Evolutionary conservation across 2,329 filamentous ascomycete genomes (phyloP).

Genomic region (Thermomyces lanuginosus): DNA sequence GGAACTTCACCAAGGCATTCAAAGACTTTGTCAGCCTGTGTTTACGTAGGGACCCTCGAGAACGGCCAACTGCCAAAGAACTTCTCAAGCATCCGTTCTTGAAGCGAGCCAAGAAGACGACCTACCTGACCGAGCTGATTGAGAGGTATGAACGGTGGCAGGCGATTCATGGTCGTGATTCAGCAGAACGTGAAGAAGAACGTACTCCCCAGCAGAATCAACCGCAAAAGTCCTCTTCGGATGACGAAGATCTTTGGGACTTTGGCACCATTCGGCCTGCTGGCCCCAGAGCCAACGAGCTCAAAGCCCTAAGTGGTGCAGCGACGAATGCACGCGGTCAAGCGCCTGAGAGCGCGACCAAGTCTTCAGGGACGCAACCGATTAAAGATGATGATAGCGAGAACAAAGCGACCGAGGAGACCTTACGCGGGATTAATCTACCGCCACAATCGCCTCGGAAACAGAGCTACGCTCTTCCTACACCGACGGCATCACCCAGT

Average conservation of each 20-base stretch:
- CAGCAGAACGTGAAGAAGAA: slow-evolving; percentile 49
- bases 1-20: slow-evolving; percentile 65
- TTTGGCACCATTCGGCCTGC: slow-evolving; percentile 86
- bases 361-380: no score
- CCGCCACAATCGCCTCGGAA: slow-evolving; percentile 44
- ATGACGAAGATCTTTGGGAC: slow-evolving; percentile 88
- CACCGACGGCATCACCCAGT: slow-evolving; percentile 34
- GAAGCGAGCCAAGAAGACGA: slow-evolving; percentile 79
- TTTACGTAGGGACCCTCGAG: slow-evolving; percentile 72
- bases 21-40: slow-evolving; percentile 76
- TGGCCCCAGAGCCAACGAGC: slow-evolving; percentile 43
- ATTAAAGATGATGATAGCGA: slow-evolving; percentile 16
- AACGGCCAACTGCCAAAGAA: slow-evolving; percentile 73
- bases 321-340: slow-evolving; percentile 59
- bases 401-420: slow-evolving; percentile 13
- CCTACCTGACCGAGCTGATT: slow-evolving; percentile 91
- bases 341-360: slow-evolving; percentile 11
- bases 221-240: slow-evolving; percentile 27
- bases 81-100: slow-evolving; percentile 82
- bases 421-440: slow-evolving; percentile 33
- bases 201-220: slow-evolving; percentile 22
- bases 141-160: slow-evolving; percentile 80
- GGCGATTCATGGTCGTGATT: slow-evolving; percentile 56
- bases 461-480: slow-evolving; percentile 23
- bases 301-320: slow-evolving; percentile 62